phyloP scores from a whole-genome alignment of 1,284 basidiomycete species.

The Phylloporus sp. region DNA sequence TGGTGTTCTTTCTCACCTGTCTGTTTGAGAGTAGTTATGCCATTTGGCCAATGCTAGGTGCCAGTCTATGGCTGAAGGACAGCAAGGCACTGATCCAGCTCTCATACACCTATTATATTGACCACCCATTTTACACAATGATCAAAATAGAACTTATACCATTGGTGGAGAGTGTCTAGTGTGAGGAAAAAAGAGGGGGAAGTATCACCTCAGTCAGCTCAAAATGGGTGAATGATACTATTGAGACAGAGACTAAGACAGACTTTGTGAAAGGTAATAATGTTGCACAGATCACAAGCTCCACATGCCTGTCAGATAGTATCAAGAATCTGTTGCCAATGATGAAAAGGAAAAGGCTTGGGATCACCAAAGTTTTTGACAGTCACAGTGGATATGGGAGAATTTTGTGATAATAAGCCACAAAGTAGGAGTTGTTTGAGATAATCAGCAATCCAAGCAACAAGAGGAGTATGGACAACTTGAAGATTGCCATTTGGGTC shows the following conservation, averaged over 20 bases:
- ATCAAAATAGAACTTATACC: slow-evolving; percentile 19
- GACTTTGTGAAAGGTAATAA: slow-evolving; percentile 9
- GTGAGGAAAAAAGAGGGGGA: slow-evolving; percentile 23
- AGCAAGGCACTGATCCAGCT: slow-evolving; percentile 12
- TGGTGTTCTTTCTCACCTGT: neutral
- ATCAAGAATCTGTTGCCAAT: neutral
- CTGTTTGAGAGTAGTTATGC: slow-evolving; percentile 6
- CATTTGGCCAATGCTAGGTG: neutral
- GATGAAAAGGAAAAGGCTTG: neutral
- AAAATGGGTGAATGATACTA: slow-evolving; percentile 16
- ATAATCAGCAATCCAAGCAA: slow-evolving; percentile 15
- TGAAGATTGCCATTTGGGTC: slow-evolving; percentile 9
- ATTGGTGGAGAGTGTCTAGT: slow-evolving; percentile 20
- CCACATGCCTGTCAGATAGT: neutral
- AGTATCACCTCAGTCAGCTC: slow-evolving; percentile 15
- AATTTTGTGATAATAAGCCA: neutral
- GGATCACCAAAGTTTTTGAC: slow-evolving; percentile 11
- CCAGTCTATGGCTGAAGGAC: slow-evolving; percentile 11
- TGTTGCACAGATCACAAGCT: slow-evolving; percentile 8
- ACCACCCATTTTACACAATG: slow-evolving; percentile 3
- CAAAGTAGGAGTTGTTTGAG: slow-evolving; percentile 14
- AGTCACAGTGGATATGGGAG: slow-evolving; percentile 10
- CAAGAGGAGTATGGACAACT: slow-evolving; percentile 14
- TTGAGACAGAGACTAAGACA: slow-evolving; percentile 5
- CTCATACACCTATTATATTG: slow-evolving; percentile 2